Percentiles rank a stretch among this genome's conserved stretches.
Conservation (phyloP, 1,284 basidiomycete species). For the Leccinum subrobustum region DNA sequence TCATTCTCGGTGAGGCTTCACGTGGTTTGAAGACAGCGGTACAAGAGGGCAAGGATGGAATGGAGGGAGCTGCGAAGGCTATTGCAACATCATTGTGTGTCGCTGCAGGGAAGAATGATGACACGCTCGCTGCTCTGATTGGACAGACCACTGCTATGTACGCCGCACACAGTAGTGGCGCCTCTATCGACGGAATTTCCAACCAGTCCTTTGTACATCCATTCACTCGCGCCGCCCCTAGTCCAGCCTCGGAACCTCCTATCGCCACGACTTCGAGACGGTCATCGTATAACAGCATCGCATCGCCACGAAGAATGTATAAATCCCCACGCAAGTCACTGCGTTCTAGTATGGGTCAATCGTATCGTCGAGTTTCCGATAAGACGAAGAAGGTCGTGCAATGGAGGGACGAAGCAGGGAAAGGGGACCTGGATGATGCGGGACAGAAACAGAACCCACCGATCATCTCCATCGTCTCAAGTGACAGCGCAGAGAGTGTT, state of each 20-base stretch:
- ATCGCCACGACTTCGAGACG: slow-evolving; percentile 42
- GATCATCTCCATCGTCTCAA: slow-evolving; percentile 40
- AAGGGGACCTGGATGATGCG: slow-evolving; percentile 77
- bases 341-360: slow-evolving; percentile 60
- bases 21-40: slow-evolving; percentile 48
- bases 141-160: slow-evolving; percentile 64
- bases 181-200: slow-evolving; percentile 43
- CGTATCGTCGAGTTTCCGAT: slow-evolving; percentile 60
- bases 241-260: slow-evolving; percentile 50
- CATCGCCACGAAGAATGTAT: slow-evolving; percentile 42
- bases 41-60: slow-evolving; percentile 42
- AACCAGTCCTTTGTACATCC: slow-evolving; percentile 36
- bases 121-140: slow-evolving; percentile 60
- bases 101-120: slow-evolving; percentile 67
- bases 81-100: slow-evolving; percentile 51
- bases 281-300: slow-evolving; percentile 46
- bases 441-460: slow-evolving; percentile 46
- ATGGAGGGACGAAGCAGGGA: slow-evolving; percentile 87
- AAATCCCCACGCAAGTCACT: slow-evolving; percentile 71
- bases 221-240: slow-evolving; percentile 41
- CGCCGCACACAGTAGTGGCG: slow-evolving; percentile 35
- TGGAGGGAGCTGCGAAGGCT: slow-evolving; percentile 40
- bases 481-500: slow-evolving; percentile 31
- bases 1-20: slow-evolving; percentile 69
- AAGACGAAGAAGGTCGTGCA: slow-evolving; percentile 82